phyloP scores from a whole-genome alignment of 768 basidiomycete species.

The Cubamyces sp. region DNA sequence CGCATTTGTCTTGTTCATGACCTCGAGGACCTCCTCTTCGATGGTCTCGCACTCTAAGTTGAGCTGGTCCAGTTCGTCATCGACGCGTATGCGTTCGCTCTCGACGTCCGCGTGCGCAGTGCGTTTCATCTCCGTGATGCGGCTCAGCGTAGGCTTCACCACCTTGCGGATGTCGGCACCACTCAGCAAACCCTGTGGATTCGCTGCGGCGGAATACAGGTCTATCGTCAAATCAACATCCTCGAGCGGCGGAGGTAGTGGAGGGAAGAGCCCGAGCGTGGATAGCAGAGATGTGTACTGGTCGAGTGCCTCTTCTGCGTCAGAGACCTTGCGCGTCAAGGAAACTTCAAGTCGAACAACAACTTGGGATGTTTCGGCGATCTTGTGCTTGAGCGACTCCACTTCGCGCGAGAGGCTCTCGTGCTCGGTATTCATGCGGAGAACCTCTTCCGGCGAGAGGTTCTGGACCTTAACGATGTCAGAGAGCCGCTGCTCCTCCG shows the following conservation, averaged over 20 bases:
- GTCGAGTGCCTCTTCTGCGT: constrained; percentile 82
- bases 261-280: constrained; percentile 76
- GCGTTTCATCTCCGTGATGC: constrained; percentile 73
- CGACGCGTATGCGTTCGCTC: constrained; percentile 77
- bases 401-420: constrained; percentile 74
- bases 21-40: constrained; percentile 74
- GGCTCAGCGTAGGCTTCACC: constrained; percentile 76
- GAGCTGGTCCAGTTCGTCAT: constrained; percentile 82
- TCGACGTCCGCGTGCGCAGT: constrained; percentile 70
- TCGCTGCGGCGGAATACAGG: constrained; percentile 76
- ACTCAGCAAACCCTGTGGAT: constrained; percentile 65
- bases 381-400: constrained; percentile 76
- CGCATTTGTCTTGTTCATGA: constrained; percentile 72
- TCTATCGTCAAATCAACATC: constrained; percentile 80
- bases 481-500: constrained; percentile 64
- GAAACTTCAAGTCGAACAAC: constrained; percentile 84
- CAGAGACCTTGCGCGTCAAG: constrained; percentile 76
- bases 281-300: constrained; percentile 77
- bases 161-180: constrained; percentile 74
- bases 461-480: constrained; percentile 84
- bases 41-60: constrained; percentile 78
- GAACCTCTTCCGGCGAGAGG: constrained; percentile 87
- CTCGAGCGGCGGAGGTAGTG: constrained; percentile 69
- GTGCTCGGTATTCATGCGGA: constrained; percentile 89
- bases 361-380: constrained; percentile 70